A percentile compares a stretch with the other conserved stretches of the same genome.
phyloP scores from a whole-genome alignment of 306 rosid genomes.

The Corylus heterophylla region DNA sequence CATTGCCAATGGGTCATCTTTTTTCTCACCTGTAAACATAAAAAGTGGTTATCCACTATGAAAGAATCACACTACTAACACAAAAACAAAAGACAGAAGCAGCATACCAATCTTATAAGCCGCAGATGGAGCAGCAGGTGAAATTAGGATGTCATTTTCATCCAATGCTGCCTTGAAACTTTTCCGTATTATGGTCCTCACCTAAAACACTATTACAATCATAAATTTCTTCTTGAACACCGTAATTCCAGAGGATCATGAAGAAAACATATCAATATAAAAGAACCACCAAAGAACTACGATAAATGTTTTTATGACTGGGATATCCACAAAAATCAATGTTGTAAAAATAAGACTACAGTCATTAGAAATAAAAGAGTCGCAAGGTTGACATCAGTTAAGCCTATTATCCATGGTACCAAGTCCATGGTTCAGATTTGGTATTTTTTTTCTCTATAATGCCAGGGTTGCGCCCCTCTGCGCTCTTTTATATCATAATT shows the following conservation, averaged over 20 bases:
- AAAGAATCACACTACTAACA: background rate
- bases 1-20: slow-evolving; percentile 91
- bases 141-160: slow-evolving; percentile 82
- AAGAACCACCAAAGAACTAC: slow-evolving; percentile 8
- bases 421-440: slow-evolving; percentile 9
- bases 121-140: slow-evolving; percentile 96
- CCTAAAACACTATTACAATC: slow-evolving; percentile 51
- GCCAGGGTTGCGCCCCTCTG: background rate
- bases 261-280: slow-evolving; percentile 15
- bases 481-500: no score
- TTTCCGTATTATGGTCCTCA: slow-evolving; percentile 83
- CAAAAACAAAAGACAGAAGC: slow-evolving; percentile 17
- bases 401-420: background rate
- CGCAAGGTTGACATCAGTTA: background rate
- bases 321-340: background rate
- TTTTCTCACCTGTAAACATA: slow-evolving; percentile 76
- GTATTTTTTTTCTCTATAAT: background rate
- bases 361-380: background rate
- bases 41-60: slow-evolving; percentile 25
- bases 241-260: slow-evolving; percentile 14
- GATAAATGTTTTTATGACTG: background rate
- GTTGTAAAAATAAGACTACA: background rate
- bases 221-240: slow-evolving; percentile 29
- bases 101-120: slow-evolving; percentile 88
- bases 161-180: slow-evolving; percentile 84